Evolutionary conservation across 176 grass and related monocot species (phyloP).

Genomic region (Guadua angustifolia): DNA sequence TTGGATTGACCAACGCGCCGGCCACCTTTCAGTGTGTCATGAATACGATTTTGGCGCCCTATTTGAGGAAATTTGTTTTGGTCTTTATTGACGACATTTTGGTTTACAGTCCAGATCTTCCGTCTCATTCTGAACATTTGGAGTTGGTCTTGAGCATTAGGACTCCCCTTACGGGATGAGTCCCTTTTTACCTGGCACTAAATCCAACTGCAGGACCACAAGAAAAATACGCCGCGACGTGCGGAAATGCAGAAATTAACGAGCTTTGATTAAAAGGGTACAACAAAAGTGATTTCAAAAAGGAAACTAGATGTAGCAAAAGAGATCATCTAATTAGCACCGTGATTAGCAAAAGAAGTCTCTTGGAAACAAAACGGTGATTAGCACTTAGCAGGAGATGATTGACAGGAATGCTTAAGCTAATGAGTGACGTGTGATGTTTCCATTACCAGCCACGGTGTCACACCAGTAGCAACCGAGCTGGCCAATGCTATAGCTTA

Average conservation of each 20-base stretch:
- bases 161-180: too few species aligned
- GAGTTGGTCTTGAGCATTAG: too few species aligned
- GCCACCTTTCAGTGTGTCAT: too few species aligned
- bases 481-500: background rate
- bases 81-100: too few species aligned
- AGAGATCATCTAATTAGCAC: background rate
- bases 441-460: background rate
- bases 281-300: background rate
- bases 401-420: background rate
- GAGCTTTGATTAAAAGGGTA: background rate
- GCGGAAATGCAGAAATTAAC: background rate
- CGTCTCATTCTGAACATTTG: too few species aligned
- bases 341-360: background rate
- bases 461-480: background rate
- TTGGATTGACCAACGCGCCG: too few species aligned
- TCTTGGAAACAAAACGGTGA: background rate
- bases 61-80: too few species aligned
- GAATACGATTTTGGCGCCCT: too few species aligned
- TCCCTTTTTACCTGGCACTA: too few species aligned
- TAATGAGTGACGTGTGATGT: background rate
- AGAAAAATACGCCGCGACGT: background rate
- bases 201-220: too few species aligned
- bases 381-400: background rate
- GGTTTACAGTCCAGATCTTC: too few species aligned
- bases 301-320: too few species aligned